These are phyloP conservation scores for Letharia columbiana DNA, from an alignment of 495 filamentous ascomycete species.

Conservation along the genomic window DNA sequence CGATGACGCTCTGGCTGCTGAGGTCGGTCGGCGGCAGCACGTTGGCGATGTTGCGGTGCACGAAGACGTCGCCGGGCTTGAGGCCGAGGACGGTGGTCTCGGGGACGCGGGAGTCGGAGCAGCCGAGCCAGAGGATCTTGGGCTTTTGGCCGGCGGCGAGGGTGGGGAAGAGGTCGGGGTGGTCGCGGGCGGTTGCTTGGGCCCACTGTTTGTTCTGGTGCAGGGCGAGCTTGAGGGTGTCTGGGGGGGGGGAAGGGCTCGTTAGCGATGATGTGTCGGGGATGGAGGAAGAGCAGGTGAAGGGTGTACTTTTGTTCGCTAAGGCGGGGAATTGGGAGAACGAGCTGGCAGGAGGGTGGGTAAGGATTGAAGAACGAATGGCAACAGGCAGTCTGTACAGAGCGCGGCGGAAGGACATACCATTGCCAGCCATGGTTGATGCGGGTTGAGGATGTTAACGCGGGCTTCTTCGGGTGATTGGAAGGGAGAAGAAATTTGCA, in stretches of 20 bases:
- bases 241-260: slow-evolving; percentile 26
- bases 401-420: slow-evolving; percentile 16
- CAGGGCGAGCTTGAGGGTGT: slow-evolving; percentile 47
- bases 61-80: slow-evolving; percentile 82
- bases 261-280: background rate
- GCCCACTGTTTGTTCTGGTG: slow-evolving; percentile 67
- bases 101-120: slow-evolving; percentile 80
- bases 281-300: background rate
- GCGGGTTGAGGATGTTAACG: background rate
- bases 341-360: background rate
- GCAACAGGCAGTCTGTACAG: slow-evolving; percentile 9
- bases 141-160: slow-evolving; percentile 63
- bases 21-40: slow-evolving; percentile 70
- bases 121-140: slow-evolving; percentile 83
- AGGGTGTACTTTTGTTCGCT: background rate
- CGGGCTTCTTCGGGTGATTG: background rate
- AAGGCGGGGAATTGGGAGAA: slow-evolving; percentile 6
- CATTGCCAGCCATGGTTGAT: slow-evolving; percentile 15
- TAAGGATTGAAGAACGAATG: slow-evolving; percentile 9
- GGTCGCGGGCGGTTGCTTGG: slow-evolving; percentile 50
- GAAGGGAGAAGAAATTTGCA: background rate
- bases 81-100: slow-evolving; percentile 77
- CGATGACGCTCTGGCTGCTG: slow-evolving; percentile 67
- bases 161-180: slow-evolving; percentile 65
- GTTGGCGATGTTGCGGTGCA: slow-evolving; percentile 94